Percentiles rank a stretch among this genome's conserved stretches.
Evolutionary conservation across 768 basidiomycete species (phyloP).

Genomic region (Leccinum imitatum): DNA sequence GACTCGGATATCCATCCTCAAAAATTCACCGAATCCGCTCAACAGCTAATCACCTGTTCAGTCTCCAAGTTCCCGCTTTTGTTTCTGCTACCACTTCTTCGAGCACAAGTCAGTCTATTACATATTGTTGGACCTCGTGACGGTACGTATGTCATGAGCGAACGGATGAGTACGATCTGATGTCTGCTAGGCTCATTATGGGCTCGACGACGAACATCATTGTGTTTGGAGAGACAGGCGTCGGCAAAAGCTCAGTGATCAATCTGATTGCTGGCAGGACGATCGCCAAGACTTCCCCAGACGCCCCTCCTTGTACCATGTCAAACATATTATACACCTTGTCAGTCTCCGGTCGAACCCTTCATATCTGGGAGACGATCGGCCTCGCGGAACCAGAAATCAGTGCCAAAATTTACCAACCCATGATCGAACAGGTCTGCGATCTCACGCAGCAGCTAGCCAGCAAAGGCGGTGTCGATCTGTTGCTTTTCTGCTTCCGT

Average conservation of each 20-base stretch:
- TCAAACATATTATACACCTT: background rate
- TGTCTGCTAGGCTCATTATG: background rate
- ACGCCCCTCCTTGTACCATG: background rate
- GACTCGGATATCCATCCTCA: no score
- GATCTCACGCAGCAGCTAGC: background rate
- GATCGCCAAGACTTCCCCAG: background rate
- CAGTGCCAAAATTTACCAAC: no score
- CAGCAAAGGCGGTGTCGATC: background rate
- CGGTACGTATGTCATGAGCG: background rate
- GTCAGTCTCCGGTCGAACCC: background rate
- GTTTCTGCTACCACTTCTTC: no score
- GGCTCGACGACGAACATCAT: background rate
- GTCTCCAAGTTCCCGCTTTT: no score
- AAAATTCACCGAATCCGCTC: no score
- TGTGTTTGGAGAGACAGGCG: background rate
- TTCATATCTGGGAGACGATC: background rate
- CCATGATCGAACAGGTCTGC: background rate
- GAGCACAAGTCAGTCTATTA: background rate
- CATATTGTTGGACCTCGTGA: no score
- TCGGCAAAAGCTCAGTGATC: background rate
- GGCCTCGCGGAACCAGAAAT: background rate
- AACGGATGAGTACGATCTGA: background rate
- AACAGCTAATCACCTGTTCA: no score
- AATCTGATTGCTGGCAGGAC: background rate
- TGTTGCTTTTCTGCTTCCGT: background rate